A percentile compares a stretch with the other conserved stretches of the same genome.
Evolutionary conservation across 1,139 yeast species (phyloP).

Genomic region (Yamadazyma atlantica): DNA sequence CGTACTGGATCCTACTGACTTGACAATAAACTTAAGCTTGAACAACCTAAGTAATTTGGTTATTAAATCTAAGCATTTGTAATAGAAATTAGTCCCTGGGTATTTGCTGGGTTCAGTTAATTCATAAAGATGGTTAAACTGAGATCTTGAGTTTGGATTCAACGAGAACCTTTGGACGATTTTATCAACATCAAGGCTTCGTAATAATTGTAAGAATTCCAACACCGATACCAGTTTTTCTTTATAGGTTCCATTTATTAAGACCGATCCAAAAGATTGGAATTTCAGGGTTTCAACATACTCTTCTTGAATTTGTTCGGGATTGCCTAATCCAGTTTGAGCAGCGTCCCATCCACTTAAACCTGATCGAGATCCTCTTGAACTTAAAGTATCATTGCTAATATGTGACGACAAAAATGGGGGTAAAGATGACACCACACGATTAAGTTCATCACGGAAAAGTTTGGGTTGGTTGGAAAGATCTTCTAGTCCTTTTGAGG

Average conservation of each 20-base stretch:
- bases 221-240: slow-evolving; percentile 23
- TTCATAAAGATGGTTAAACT: slow-evolving; percentile 15
- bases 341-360: slow-evolving; percentile 3
- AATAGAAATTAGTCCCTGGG: slow-evolving; percentile 22
- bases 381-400: slow-evolving; percentile 5
- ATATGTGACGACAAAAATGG: slow-evolving; percentile 4
- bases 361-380: slow-evolving; percentile 7
- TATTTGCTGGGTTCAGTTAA: slow-evolving; percentile 13
- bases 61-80: slow-evolving; percentile 18
- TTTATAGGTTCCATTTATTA: slow-evolving; percentile 33
- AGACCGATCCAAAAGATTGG: slow-evolving; percentile 25
- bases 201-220: slow-evolving; percentile 8
- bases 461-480: slow-evolving; percentile 17
- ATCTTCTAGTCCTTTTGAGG: slow-evolving; percentile 21
- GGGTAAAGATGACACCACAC: neutral
- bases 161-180: slow-evolving; percentile 6
- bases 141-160: slow-evolving; percentile 10
- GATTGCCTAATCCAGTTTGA: neutral
- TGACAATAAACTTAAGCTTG: slow-evolving; percentile 21
- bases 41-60: slow-evolving; percentile 18
- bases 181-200: slow-evolving; percentile 6
- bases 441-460: neutral
- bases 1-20: slow-evolving; percentile 15
- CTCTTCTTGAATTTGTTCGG: slow-evolving; percentile 5
- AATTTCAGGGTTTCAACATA: slow-evolving; percentile 14